Evolutionary conservation across 805 yeast species (phyloP).

Genomic region (Cyberlindnera subsufficiens): DNA sequence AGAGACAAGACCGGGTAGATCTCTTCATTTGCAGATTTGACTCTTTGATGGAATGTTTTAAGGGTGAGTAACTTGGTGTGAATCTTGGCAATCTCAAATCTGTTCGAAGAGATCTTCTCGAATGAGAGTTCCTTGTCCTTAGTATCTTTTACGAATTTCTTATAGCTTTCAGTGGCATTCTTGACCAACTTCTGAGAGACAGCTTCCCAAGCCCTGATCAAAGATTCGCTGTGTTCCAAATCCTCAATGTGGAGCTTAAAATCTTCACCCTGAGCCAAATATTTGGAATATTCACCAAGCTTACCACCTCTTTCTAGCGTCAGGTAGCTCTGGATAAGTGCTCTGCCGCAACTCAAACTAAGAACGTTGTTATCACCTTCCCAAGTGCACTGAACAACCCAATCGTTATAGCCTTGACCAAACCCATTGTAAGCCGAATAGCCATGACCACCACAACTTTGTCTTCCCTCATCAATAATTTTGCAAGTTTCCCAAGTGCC

Average conservation of each 20-base stretch:
- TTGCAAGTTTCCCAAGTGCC: slow-evolving; percentile 81
- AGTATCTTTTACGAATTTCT: slow-evolving; percentile 6
- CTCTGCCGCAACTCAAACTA: slow-evolving; percentile 77
- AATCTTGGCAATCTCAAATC: slow-evolving; percentile 27
- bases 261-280: slow-evolving; percentile 18
- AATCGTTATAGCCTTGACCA: slow-evolving; percentile 80
- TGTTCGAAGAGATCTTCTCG: slow-evolving; percentile 20
- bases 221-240: slow-evolving; percentile 9
- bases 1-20: slow-evolving; percentile 37
- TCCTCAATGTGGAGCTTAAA: slow-evolving; percentile 14
- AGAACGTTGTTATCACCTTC: slow-evolving; percentile 92
- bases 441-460: slow-evolving; percentile 92
- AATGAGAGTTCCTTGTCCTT: slow-evolving; percentile 15
- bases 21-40: slow-evolving; percentile 28
- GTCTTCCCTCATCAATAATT: slow-evolving; percentile 82
- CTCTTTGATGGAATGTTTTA: slow-evolving; percentile 23
- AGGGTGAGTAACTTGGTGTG: slow-evolving; percentile 32
- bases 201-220: slow-evolving; percentile 26
- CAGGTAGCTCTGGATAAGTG: slow-evolving; percentile 37
- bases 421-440: slow-evolving; percentile 86
- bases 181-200: slow-evolving; percentile 22
- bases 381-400: slow-evolving; percentile 97
- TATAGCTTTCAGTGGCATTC: slow-evolving; percentile 13
- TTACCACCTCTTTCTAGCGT: slow-evolving; percentile 27
- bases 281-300: slow-evolving; percentile 22